Evolutionary conservation across 768 basidiomycete genomes (phyloP), one percentile per base, ranked within the genome.

Genomic region (Tulasnella sp.): DNA sequence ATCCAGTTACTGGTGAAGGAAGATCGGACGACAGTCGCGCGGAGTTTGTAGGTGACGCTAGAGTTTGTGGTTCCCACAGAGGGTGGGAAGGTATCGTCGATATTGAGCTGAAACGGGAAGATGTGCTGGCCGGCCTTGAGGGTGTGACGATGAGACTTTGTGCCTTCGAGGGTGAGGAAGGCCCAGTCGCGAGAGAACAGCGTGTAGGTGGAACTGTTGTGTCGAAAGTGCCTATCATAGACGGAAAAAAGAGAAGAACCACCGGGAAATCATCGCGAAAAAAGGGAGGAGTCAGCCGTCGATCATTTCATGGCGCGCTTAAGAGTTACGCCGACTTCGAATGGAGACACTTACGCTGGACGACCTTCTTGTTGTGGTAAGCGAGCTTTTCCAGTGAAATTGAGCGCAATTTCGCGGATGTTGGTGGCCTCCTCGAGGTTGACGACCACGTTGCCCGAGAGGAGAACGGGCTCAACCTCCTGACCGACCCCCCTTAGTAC

Each of bases 41-140:
- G 84, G 27, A 98, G 83, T 71, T 88, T 93, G 78, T 97, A 98
- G n/a, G 75, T 71, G 59, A 97, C 78, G 26, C 80, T 77, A 1
- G 86, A 86, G 30, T 66, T 67, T 55, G 73, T 73, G 42, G 70
- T 70, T 0, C 56, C 50, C 65, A 95, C 73, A 32, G 81, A 81
- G 0, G 92, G 89, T 0, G 95, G 95, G 2, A 96, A 76, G 4
- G 84, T 81, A 41, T 89, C 90, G 23, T 89, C 88, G 27, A 97
- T 76, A 62, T 85, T 82, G 60, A 96, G 80, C 65, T 84, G 83
- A 74, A 98, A 98, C 23, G 94, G 94, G 71, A 97, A 97, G 24
- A 83, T 73, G 69, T 98, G 95, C 34, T 82, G 83, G 13, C 95
- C 95, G n/a, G 93, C 91, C 73, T 97, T 96, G 69, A 97, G 83